Conservation (phyloP, 306 rosid species). For the Sesbania bispinosa region DNA sequence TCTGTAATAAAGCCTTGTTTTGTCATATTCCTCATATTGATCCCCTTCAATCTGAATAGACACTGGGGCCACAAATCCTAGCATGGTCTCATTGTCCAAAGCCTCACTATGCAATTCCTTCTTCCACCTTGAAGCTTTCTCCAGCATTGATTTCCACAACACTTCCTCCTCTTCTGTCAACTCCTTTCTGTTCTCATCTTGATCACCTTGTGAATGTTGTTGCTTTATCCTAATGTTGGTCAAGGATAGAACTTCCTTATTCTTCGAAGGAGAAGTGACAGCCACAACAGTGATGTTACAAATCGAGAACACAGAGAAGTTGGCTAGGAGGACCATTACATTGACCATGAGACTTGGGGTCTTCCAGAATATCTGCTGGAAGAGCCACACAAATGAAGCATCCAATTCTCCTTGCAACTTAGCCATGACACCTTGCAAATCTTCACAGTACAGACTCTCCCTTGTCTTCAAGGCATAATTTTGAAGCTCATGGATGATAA, state of each 20-base stretch:
- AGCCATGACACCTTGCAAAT: constrained; percentile 39
- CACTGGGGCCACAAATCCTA: constrained; percentile 45
- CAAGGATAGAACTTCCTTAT: neutral
- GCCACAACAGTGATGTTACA: constrained; percentile 27
- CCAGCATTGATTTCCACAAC: constrained; percentile 48
- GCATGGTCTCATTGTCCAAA: constrained; percentile 32
- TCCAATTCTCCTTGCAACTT: constrained; percentile 48
- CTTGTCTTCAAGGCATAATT: constrained; percentile 45
- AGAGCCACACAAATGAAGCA: constrained; percentile 64
- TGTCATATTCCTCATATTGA: constrained; percentile 36
- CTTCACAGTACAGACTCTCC: constrained; percentile 47
- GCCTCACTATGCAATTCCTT: constrained; percentile 26
- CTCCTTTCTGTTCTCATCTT: too few species aligned
- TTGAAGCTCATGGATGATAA: constrained; percentile 54
- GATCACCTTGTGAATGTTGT: neutral
- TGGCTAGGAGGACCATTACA: constrained; percentile 57
- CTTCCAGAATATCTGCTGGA: constrained; percentile 57
- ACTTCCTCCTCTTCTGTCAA: constrained; percentile 36
- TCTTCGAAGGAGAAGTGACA: constrained; percentile 20
- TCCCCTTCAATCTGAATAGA: constrained; percentile 46
- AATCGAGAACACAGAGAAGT: constrained; percentile 56
- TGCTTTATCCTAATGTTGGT: neutral
- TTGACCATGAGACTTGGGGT: constrained; percentile 61
- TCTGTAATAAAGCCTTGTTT: constrained; percentile 55
- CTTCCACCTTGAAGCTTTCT: constrained; percentile 49